phyloP scores from a whole-genome alignment of 2,329 filamentous ascomycete species.

The Hypomyces rosellus region DNA sequence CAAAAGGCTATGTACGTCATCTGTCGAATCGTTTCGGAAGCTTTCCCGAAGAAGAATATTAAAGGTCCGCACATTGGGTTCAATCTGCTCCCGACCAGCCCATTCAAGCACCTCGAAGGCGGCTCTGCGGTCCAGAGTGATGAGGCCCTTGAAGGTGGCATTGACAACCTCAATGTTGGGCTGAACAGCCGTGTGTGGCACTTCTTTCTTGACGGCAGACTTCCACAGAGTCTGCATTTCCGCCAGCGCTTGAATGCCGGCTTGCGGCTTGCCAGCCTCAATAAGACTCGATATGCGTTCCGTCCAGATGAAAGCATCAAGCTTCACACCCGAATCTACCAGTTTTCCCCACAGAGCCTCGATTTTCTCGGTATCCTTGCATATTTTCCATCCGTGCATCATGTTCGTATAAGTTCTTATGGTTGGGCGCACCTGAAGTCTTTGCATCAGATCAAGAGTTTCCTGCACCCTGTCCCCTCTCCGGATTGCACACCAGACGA shows the following conservation, averaged over 20 bases:
- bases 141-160: constrained; percentile 58
- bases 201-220: constrained; percentile 24
- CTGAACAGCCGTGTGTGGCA: constrained; percentile 38
- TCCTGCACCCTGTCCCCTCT: constrained; percentile 25
- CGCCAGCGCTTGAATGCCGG: constrained; percentile 56
- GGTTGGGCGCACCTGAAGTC: constrained; percentile 49
- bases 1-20: constrained; percentile 48
- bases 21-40: constrained; percentile 41
- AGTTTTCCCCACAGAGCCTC: constrained; percentile 64
- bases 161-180: constrained; percentile 64
- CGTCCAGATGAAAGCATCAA: constrained; percentile 64
- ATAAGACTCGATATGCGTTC: constrained; percentile 63
- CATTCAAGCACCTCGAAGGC: constrained; percentile 53
- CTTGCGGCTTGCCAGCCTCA: constrained; percentile 43
- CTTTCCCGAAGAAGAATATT: constrained; percentile 62
- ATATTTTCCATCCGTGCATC: constrained; percentile 61
- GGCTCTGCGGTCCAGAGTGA: constrained; percentile 42
- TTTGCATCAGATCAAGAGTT: constrained; percentile 37
- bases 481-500: constrained; percentile 32
- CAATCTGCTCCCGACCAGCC: constrained; percentile 48
- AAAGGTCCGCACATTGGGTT: constrained; percentile 54
- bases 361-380: constrained; percentile 53
- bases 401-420: constrained; percentile 65
- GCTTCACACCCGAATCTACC: constrained; percentile 45
- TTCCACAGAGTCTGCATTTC: constrained; percentile 61